Percentiles rank a stretch among this genome's conserved stretches.
Conservation (phyloP, 441 rosid species). For the Erodium trifolium region DNA sequence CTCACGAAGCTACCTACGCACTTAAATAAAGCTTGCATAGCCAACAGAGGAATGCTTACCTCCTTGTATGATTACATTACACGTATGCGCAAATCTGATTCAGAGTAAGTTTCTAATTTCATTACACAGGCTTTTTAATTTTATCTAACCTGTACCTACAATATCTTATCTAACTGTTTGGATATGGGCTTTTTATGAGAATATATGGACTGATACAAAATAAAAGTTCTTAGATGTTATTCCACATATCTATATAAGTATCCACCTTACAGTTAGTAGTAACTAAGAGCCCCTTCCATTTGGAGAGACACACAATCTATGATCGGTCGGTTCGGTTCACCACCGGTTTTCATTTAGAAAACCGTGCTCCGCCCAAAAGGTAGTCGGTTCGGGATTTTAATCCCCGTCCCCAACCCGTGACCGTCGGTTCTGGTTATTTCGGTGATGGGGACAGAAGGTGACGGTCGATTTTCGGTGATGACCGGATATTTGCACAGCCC, state of each 20-base stretch:
- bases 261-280: neutral
- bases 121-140: neutral
- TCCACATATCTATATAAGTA: neutral
- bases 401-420: too few species aligned
- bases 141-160: too few species aligned
- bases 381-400: constrained; percentile 33
- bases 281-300: constrained; percentile 10
- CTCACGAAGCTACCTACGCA: constrained; percentile 52
- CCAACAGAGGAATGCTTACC: constrained; percentile 63
- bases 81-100: constrained; percentile 71
- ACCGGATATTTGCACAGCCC: too few species aligned
- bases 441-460: too few species aligned
- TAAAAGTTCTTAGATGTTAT: neutral
- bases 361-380: too few species aligned
- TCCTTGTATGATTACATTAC: constrained; percentile 71
- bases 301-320: constrained; percentile 46
- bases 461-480: too few species aligned
- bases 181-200: too few species aligned
- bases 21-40: constrained; percentile 80
- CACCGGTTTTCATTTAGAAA: too few species aligned
- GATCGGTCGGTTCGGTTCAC: too few species aligned
- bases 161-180: too few species aligned
- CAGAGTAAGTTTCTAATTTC: constrained; percentile 55
- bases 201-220: too few species aligned
- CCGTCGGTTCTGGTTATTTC: too few species aligned